Conservation (phyloP, 2,329 filamentous ascomycete genomes). For the Xylaria sp. region DNA sequence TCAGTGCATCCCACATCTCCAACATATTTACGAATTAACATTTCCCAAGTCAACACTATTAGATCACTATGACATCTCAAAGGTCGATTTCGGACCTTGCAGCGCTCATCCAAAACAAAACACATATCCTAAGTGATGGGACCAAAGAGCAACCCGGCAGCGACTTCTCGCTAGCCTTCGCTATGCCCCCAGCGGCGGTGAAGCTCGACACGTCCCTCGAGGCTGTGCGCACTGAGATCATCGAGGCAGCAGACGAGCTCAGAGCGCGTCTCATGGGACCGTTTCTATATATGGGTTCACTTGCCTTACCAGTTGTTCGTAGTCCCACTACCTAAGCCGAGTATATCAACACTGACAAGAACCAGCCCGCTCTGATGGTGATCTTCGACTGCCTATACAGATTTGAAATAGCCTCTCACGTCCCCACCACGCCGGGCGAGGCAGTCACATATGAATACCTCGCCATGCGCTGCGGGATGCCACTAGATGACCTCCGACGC, state of each 20-base stretch:
- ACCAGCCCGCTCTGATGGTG: conserved; percentile 26
- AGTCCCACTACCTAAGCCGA: background rate
- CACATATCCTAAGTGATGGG: conserved; percentile 27
- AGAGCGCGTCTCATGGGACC: conserved; percentile 33
- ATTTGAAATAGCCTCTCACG: conserved; percentile 33
- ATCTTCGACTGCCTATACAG: conserved; percentile 32
- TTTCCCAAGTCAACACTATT: background rate
- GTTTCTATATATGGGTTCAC: conserved; percentile 26
- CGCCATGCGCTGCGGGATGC: conserved; percentile 19
- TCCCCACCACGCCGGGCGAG: conserved; percentile 25
- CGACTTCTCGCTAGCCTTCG: conserved; percentile 33
- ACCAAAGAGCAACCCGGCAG: conserved; percentile 28
- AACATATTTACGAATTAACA: background rate
- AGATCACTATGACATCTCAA: conserved; percentile 28
- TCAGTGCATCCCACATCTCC: background rate
- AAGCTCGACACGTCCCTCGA: conserved; percentile 25
- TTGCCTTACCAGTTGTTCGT: conserved; percentile 29
- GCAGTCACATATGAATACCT: conserved; percentile 26
- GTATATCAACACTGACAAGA: background rate
- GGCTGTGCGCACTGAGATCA: conserved; percentile 24
- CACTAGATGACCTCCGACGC: conserved; percentile 34
- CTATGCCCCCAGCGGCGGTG: conserved; percentile 16
- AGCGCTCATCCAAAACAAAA: conserved; percentile 30
- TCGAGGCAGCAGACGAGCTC: conserved; percentile 37
- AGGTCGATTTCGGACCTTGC: conserved; percentile 36